Base-by-base conservation (phyloP, 2,329 filamentous ascomycete genomes). In the Hypomyces rosellus region DNA sequence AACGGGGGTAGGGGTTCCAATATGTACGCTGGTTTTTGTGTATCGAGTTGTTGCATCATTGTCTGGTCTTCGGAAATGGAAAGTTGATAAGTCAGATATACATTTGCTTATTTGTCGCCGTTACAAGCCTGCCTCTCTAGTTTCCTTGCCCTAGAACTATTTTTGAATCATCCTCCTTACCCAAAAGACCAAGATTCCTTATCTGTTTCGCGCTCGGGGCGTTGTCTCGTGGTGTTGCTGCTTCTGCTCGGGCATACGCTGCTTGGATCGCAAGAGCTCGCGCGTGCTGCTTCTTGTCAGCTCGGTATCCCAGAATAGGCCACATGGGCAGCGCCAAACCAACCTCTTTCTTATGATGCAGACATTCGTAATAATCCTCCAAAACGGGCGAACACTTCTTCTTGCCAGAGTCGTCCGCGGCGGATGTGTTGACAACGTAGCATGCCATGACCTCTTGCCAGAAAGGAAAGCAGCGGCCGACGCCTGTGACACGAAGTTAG, bases 341-440 rank as follows among this genome's bases (percentile, higher is more conserved):
- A 65, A 97, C 93, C 89, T 99, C 93, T 77, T 99, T 99, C 78
- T 87, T 90, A 78, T 99, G 93, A 71, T 99, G 93, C 66, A 99
- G 75, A 72, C 95, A 99, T 76, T 99, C 93, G 69, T 96, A 95
- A 77, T 99, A 99, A 69, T 99, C 93, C 69, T 99, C 93, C 59
- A 97, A 77, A 4, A 84, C 81, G 14, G 88, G 85, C 15, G 79
- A 74, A 69, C 95, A 99, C 74, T 95, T 95, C 71, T 84, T 86
- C 76, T 91, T 93, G 60, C 89, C 89, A 14, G 83, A 81, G 59
- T 82, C 77, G 65, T 91, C 86, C 50, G 92, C 87, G 57, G 86
- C 76, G 58, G 79, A 81, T 50, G 89, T 89, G 76, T 97, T 97
- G 67, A 96, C 85, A 54, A 96, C 90, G 71, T 99, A 99, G 82